Conservation (phyloP, 495 filamentous ascomycete species). For the Daldinia concentrica region DNA sequence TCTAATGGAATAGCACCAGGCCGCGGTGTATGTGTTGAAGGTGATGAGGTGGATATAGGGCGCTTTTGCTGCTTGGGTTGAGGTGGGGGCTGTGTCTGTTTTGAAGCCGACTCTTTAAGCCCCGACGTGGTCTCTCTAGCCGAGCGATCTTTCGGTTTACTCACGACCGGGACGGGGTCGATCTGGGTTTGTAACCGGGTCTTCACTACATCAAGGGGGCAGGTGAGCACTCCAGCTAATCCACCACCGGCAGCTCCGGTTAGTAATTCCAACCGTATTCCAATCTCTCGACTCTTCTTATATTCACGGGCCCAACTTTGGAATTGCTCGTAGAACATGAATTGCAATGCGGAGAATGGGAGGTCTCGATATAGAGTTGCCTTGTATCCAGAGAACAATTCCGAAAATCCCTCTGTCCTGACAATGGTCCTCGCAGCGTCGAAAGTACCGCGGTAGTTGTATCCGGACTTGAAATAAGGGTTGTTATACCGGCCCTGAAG, state of each 20-base stretch:
- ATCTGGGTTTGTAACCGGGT: conserved; percentile 96
- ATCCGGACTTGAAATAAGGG: conserved; percentile 88
- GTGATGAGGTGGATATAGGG: conserved; percentile 84
- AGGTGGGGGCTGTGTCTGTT: conserved; percentile 31
- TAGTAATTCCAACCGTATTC: conserved; percentile 81
- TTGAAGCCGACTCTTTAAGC: conserved; percentile 32
- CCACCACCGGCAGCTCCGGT: conserved; percentile 94
- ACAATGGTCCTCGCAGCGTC: conserved; percentile 88
- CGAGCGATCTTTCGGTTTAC: conserved; percentile 39
- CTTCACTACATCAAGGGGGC: conserved; percentile 96
- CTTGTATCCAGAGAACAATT: conserved; percentile 93
- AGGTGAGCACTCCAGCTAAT: conserved; percentile 92
- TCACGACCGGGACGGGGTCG: conserved; percentile 55
- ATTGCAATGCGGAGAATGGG: conserved; percentile 94
- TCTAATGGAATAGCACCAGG: conserved; percentile 80
- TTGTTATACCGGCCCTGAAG: conserved; percentile 96
- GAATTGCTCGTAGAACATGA: conserved; percentile 97
- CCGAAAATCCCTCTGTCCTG: conserved; percentile 78
- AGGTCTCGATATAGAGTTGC: conserved; percentile 94
- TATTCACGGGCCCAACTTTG: conserved; percentile 81
- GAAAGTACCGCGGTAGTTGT: conserved; percentile 84
- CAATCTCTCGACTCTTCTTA: conserved; percentile 76
- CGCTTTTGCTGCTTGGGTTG: conserved; percentile 61
- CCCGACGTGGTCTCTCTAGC: conserved; percentile 24
- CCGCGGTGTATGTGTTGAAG: conserved; percentile 77